These are phyloP conservation scores for Eucalyptus sp. DNA, from an alignment of 345 rosid species.

Conservation along the genomic window DNA sequence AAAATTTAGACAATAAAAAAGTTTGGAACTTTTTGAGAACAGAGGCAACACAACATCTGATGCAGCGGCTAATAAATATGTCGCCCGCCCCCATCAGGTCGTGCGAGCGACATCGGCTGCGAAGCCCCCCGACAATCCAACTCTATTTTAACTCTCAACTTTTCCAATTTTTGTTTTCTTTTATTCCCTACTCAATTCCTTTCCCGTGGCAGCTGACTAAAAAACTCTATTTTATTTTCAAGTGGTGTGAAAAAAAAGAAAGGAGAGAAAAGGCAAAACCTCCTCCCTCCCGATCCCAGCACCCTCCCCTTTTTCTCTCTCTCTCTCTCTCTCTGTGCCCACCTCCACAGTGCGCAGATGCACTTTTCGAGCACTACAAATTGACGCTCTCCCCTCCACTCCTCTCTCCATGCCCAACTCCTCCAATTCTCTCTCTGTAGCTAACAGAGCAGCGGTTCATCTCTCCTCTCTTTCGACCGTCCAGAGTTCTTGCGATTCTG, in stretches of 20 bases:
- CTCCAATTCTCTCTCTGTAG: neutral
- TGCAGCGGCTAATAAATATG: neutral
- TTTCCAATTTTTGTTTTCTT: neutral
- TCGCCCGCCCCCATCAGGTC: neutral
- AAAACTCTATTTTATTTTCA: slow-evolving; percentile 5
- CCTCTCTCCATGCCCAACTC: neutral
- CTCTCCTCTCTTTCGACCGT: slow-evolving; percentile 6
- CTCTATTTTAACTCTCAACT: neutral
- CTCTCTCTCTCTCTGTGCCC: neutral
- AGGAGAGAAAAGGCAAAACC: neutral
- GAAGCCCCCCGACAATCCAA: neutral
- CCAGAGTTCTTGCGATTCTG: neutral
- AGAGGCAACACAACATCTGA: neutral
- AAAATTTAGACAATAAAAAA: neutral
- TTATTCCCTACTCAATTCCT: slow-evolving; percentile 1
- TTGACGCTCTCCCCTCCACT: slow-evolving; percentile 15
- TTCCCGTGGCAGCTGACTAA: slow-evolving; percentile 13
- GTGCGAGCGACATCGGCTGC: neutral
- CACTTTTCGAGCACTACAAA: slow-evolving; percentile 41
- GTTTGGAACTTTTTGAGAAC: neutral
- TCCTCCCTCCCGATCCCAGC: neutral
- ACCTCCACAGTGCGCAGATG: neutral
- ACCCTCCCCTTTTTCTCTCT: neutral
- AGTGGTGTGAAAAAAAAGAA: slow-evolving; percentile 15
- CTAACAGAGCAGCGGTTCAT: neutral